A percentile compares a stretch with the other conserved stretches of the same genome.
Conservation (phyloP, 73 alveolate species). For the Diophrys appendiculata region DNA sequence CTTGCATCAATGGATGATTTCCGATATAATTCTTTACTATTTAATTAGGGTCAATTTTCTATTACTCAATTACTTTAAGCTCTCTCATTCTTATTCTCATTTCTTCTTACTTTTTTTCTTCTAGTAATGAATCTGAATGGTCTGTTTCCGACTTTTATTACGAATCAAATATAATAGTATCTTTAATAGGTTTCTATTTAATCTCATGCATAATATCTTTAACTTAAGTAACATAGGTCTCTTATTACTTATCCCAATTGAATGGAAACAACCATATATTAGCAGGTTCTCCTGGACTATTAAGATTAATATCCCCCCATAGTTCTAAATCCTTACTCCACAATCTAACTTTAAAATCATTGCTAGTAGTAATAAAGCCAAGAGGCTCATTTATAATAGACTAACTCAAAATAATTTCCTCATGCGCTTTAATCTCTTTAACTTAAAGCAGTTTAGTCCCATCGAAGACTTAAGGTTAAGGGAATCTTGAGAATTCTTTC, state of each 20-base stretch:
- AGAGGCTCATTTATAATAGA: constrained; percentile 66
- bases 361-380: constrained; percentile 60
- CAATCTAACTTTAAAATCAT: constrained; percentile 61
- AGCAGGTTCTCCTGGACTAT: constrained; percentile 49
- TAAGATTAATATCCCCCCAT: constrained; percentile 64
- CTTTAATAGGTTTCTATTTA: background rate
- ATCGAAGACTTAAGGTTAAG: background rate
- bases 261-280: constrained; percentile 84
- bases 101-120: background rate
- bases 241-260: constrained; percentile 77
- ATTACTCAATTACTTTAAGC: background rate
- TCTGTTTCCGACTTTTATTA: background rate
- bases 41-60: background rate
- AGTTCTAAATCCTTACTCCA: constrained; percentile 70
- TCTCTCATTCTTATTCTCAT: background rate
- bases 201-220: background rate
- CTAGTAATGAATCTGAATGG: background rate
- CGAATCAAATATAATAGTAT: background rate
- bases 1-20: background rate
- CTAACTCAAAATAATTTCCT: constrained; percentile 57
- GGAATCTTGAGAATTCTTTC: background rate
- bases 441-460: background rate
- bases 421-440: constrained; percentile 47
- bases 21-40: background rate
- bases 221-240: constrained; percentile 69